Evolutionary conservation across 1,284 basidiomycete genomes (phyloP), one percentile per base, ranked within the genome.

Genomic region (Sanghuangporus sanghuang): DNA sequence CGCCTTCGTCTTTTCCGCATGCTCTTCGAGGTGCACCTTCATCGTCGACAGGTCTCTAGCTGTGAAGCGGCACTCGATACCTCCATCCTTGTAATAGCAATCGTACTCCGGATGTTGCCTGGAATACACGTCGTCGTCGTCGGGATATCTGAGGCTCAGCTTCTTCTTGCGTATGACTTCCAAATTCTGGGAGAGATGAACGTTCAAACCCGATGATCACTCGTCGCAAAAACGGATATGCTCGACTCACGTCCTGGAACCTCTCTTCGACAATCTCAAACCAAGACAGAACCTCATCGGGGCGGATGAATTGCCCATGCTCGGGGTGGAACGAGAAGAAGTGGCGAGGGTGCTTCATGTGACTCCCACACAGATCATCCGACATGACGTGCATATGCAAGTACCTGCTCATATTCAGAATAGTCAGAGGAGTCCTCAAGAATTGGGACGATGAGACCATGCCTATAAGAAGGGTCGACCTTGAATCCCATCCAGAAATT

Each of bases 301-400:
- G 76, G 59, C 86, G 83, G 0, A 98, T 71, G 74, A 97, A 98
- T 77, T 95, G 98, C 0, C 93, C 95, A 12, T 85, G 78, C 38
- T 83, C 82, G 0, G 96, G 96, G 69, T 92, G 87, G 77, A 98
- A 99, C 2, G 93, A 93, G 73, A 96, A 95, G 78, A 94, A 95
- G 70, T 98, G 95, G 70, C 91, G 94, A 80, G 96, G 97, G 66
- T 83, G 84, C 75, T 96, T 98, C 76, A 98, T 77, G 46, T 78
- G 76, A 1, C 84, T 79, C 0, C 90, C 90, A 56, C 85, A 81
- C 18, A 97, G 76, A 72, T 99, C 96, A 27, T 82, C 80, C 0
- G 95, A 96, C 35, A 98, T 79, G 64, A 98, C 85, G 72, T 98
- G 95, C 4, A 95, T 75, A 71, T 96, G 95, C 1, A 95, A 66